Conservation (phyloP, 2,329 filamentous ascomycete species). For the Tolypocladium ophioglossoides region DNA sequence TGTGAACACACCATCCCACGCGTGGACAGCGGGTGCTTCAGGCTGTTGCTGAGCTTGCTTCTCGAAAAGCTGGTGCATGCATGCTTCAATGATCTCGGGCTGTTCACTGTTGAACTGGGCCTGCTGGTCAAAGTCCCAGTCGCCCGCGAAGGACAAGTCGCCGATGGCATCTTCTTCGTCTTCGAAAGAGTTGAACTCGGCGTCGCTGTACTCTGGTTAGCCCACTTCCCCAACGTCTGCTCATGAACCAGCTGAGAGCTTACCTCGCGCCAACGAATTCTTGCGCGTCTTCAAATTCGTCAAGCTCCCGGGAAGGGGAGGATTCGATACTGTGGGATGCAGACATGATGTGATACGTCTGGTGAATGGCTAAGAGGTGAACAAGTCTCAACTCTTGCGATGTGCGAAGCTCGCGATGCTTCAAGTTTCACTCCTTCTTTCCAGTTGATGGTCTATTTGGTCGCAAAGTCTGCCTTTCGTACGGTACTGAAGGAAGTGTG, state of each 20-base stretch:
- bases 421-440: not conserved
- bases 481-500: not conserved
- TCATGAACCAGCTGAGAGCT: no score
- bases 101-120: not conserved
- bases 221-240: not conserved
- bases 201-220: not conserved
- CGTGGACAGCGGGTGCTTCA: not conserved
- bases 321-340: not conserved
- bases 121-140: not conserved
- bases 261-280: not conserved
- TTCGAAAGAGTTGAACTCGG: not conserved
- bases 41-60: not conserved
- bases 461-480: not conserved
- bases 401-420: not conserved
- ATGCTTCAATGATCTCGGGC: not conserved
- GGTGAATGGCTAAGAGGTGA: not conserved
- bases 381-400: not conserved
- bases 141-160: not conserved
- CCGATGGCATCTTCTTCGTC: not conserved
- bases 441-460: not conserved
- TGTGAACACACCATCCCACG: not conserved
- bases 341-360: not conserved
- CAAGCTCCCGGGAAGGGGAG: not conserved
- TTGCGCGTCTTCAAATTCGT: not conserved
- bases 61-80: not conserved